Conservation (phyloP, 306 rosid genomes). For the Castanopsis chinensis region DNA sequence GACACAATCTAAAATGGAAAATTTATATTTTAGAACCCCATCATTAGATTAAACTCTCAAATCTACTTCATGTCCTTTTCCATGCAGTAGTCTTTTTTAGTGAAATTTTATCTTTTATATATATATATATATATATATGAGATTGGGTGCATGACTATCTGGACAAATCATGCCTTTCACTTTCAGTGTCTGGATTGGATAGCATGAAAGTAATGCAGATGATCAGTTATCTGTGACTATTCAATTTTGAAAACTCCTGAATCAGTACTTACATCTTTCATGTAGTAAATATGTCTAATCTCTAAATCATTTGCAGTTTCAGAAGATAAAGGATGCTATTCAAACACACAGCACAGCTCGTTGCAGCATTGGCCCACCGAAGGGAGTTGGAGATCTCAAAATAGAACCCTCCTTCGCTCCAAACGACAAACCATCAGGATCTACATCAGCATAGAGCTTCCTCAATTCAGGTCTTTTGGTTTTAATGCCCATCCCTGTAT, state of each 20-base stretch:
- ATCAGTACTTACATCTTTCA: conserved; percentile 20
- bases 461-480: conserved; percentile 1
- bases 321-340: conserved; percentile 93
- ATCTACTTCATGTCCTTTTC: no score
- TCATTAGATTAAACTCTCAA: neutral
- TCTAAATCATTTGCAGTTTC: conserved; percentile 56
- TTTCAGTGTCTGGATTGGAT: neutral
- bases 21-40: neutral
- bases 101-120: no score
- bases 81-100: no score
- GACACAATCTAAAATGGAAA: no score
- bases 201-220: neutral
- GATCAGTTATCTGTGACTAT: neutral
- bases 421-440: conserved; percentile 50
- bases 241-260: neutral
- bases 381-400: conserved; percentile 64
- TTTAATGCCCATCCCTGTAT: conserved; percentile 23
- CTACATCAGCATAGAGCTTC: conserved; percentile 39
- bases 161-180: neutral
- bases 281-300: neutral
- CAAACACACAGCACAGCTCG: conserved; percentile 84
- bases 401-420: conserved; percentile 49
- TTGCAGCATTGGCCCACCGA: conserved; percentile 95
- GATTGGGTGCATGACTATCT: neutral
- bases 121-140: neutral